Evolutionary conservation across 164 flowering plant species (phyloP), one percentile per base, ranked within the genome.

Genomic region (Piper betle): DNA sequence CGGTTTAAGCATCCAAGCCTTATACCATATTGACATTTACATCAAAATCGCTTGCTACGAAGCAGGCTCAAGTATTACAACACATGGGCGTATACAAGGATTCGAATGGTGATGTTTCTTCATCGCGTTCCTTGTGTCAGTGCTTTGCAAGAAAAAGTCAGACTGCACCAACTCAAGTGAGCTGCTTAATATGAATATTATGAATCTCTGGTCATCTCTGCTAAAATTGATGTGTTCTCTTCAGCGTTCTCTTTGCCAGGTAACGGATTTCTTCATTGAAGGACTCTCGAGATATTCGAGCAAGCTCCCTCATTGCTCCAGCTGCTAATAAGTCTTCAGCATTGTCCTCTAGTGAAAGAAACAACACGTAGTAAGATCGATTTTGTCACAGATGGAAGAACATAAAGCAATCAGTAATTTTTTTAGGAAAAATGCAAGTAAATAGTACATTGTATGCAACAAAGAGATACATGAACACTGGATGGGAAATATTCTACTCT

Each of bases 241-340:
- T 79, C 48, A 91, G 64, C 6, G 81, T 79, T 78, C 79, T 86
- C 73, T 71, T 82, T 4, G 97, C 97, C 64, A 91, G 72, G 72
- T 73, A 78, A 62, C 90, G 82, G n/a, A 86, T 86, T 57, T 91
- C 97, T 61, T 91, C 97, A 67, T 82, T 74, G 16, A 72, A 69
- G 6, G 92, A 91, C 25, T 82, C 92, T 4, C 13, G 40, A 39
- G 92, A 82, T 66, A 91, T 81, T 52, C 80, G 76, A 19, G 66
- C 20, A 10, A 88, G 71, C 68, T 82, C 84, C 73, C 71, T 67
- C 62, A 81, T 38, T 0, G 82, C 90, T 46, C 90, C 91, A 48
- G 66, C 64, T 50, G 74, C 67, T 62, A 82, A 70, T 58, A 88
- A 79, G 63, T 84, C 89, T 20, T 54, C 66, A 3, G 81, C 77